These are phyloP conservation scores for Mortierella claussenii DNA, from an alignment of 192 early-diverging fungal species.

Conservation along the genomic window DNA sequence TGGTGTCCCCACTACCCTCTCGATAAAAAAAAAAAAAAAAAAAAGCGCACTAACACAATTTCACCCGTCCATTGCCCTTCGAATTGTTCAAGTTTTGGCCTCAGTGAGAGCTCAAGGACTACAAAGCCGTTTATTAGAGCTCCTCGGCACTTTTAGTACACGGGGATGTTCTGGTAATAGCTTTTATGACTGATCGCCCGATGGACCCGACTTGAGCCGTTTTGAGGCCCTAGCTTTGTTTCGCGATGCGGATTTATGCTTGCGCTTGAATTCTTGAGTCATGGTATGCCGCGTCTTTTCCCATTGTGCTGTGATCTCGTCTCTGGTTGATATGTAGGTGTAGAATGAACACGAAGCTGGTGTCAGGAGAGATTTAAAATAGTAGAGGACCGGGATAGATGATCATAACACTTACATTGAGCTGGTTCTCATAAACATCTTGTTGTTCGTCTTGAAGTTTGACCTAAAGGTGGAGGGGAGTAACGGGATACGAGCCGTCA, in stretches of 20 bases:
- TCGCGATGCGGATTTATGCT: conserved; percentile 65
- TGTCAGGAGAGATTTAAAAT: not conserved
- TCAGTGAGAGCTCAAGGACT: no score
- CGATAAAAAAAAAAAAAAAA: not conserved
- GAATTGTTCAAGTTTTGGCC: no score
- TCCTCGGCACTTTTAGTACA: no score
- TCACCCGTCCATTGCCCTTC: not conserved
- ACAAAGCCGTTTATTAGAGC: no score
- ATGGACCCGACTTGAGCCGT: conserved; percentile 14
- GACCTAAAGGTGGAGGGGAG: no score
- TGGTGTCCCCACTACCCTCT: not conserved
- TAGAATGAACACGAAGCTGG: no score
- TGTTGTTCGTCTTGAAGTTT: conserved; percentile 51
- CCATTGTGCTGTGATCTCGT: conserved; percentile 65
- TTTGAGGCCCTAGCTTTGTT: conserved; percentile 51
- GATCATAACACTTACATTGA: conserved; percentile 50
- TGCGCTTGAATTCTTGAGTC: conserved; percentile 73
- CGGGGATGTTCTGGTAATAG: no score
- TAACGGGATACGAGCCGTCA: no score
- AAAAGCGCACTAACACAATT: no score
- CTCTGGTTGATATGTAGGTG: conserved; percentile 54
- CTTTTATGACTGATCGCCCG: conserved; percentile 4
- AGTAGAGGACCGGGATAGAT: not conserved
- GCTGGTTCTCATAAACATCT: conserved; percentile 57
- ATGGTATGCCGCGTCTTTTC: conserved; percentile 63